Evolutionary conservation across 306 rosid species (phyloP), one percentile per base, ranked within the genome.

Genomic region (Mimosa bimucronata): DNA sequence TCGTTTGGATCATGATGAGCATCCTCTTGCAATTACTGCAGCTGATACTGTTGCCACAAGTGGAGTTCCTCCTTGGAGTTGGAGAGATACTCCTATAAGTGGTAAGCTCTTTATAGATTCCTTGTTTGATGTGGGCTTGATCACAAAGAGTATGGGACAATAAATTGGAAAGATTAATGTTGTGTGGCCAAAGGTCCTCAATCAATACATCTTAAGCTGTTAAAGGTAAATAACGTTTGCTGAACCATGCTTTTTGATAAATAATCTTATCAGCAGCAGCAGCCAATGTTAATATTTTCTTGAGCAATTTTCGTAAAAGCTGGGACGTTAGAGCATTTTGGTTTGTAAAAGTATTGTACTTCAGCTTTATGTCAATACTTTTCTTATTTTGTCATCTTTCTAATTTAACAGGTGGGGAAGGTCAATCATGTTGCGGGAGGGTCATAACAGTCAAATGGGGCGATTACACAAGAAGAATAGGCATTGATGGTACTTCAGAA

Each of bases 391-490:
- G 48, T 82, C 41, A 38, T 53, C 66, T 71, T 66, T 77, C 58
- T 71, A 74, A 66, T 67, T 74, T 73, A 75, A 82, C 84, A 94
- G 98, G 91, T 81, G 94, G 87, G 62, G 98, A 92, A 82, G 80
- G 83, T 84, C 97, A 94, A 75, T 85, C 97, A 76, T 91, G 83
- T 80, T 88, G 94, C 34, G 97, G 97, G 81, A 91, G 97, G 88
- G 97, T 92, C 72, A 95, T 95, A 88, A 87, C 92, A 29, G 98
- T 92, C 79, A 95, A 87, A 85, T 95, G 97, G 94, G 95, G 98
- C 7, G 92, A 89, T 80, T 91, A 92, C 76, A 92, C 97, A 2
- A 88, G 98, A 79, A 88, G 97, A 73, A 91, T 92, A 61, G 98
- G 98, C 41, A 85, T 95, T 67, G 98, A 95, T 58, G 98, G 97